These are phyloP conservation scores for Neocallimastix lanati DNA, from an alignment of 192 early-diverging fungal genomes.

Conservation along the genomic window DNA sequence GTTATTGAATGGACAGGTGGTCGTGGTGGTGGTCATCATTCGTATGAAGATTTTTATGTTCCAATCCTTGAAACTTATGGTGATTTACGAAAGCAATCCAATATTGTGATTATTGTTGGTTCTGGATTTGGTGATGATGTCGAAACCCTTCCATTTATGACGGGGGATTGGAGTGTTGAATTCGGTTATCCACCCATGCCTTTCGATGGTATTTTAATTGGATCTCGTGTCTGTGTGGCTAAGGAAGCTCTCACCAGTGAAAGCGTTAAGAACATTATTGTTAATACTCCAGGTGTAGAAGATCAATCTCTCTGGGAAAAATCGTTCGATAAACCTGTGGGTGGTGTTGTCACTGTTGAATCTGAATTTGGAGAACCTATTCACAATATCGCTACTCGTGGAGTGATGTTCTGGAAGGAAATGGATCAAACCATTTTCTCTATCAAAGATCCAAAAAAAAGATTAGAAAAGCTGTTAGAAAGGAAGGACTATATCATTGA, in stretches of 20 bases:
- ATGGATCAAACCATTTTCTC: slow-evolving; percentile 60
- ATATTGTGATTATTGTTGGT: slow-evolving; percentile 73
- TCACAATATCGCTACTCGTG: slow-evolving; percentile 76
- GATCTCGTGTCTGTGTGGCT: slow-evolving; percentile 84
- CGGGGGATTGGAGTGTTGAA: slow-evolving; percentile 70
- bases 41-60: slow-evolving; percentile 83
- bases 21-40: slow-evolving; percentile 87
- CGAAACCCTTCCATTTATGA: slow-evolving; percentile 73
- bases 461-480: slow-evolving; percentile 40
- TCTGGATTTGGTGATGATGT: slow-evolving; percentile 79
- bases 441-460: slow-evolving; percentile 50
- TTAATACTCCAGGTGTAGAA: slow-evolving; percentile 52
- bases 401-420: slow-evolving; percentile 55
- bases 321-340: slow-evolving; percentile 53
- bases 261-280: slow-evolving; percentile 73
- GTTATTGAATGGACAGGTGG: slow-evolving; percentile 94
- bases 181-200: slow-evolving; percentile 83
- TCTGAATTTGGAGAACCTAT: slow-evolving; percentile 87
- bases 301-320: slow-evolving; percentile 67
- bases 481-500: slow-evolving; percentile 76
- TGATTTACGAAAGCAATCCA: slow-evolving; percentile 55
- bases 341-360: slow-evolving; percentile 65
- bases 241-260: slow-evolving; percentile 62
- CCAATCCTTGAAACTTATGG: slow-evolving; percentile 67
- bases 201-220: slow-evolving; percentile 81